Base-by-base conservation (phyloP, 768 basidiomycete genomes). In the Amanita molliuscula region DNA sequence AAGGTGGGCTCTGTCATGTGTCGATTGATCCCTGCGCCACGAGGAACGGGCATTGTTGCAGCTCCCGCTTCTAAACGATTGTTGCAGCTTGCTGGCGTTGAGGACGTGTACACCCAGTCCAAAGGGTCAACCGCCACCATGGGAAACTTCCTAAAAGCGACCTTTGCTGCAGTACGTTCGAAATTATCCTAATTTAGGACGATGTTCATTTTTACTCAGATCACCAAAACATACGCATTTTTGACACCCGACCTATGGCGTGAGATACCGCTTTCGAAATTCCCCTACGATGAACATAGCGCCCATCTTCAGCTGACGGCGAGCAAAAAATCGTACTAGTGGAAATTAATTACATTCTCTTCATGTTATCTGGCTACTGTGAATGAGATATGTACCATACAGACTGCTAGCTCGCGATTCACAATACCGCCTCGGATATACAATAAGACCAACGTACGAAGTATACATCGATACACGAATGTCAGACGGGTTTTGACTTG, bases 1-100 rank as follows among this genome's bases (percentile, higher is more conserved):
- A 98, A 98, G 78, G 88, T 91, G 59, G 96, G 94, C 55, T 98
- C 95, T 55, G 96, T 99, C 72, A 96, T 92, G 91, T 96, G 93
- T 72, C 89, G 94, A 63, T 81, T 99, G 61, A 94, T 99, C 63
- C 95, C 96, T 60, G 96, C 95, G 38, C 93, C 94, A 50, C 88
- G 96, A 60, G 96, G 96, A 64, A 99, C 96, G 57, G 96, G 95
- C 76, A 94, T 99, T 71, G 96, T 99, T 62, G 96, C 96, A 61
- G 96, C 96, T 44, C 96, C 95, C 36, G 95, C 95, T 41, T 92
- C 84, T 56, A 97, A 95, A 78, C 87, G 95, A 58, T 76, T 99
- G 61, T 74, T 99, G 56, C 95, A 99, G 71, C 79, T 98, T 61
- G 96, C 96, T 62, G 96, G 96, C 78, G 82, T 99, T 55, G 82